phyloP scores from a whole-genome alignment of 2,329 filamentous ascomycete genomes.

The Phyllosticta citribraziliensis region DNA sequence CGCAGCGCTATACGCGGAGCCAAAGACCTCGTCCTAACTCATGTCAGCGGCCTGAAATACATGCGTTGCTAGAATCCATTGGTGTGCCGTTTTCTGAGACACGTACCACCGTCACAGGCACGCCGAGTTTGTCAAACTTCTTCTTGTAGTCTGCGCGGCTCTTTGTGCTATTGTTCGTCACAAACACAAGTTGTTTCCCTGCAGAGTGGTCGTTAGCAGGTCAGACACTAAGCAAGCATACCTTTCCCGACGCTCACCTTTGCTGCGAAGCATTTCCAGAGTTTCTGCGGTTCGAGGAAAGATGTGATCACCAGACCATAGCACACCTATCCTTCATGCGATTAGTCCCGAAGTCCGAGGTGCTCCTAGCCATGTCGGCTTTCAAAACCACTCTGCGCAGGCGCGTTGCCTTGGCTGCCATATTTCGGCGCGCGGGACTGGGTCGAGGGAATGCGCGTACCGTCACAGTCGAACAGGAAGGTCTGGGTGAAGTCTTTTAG shows the following conservation, averaged over 20 bases:
- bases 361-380: background rate
- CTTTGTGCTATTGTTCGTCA: slow-evolving; percentile 98
- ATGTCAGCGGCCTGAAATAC: background rate
- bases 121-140: slow-evolving; percentile 75
- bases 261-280: slow-evolving; percentile 68
- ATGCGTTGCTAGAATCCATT: background rate
- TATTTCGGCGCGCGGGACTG: background rate
- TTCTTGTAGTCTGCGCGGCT: slow-evolving; percentile 85
- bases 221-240: background rate
- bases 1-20: slow-evolving; percentile 86
- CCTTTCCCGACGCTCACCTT: slow-evolving; percentile 45
- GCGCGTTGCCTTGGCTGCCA: background rate
- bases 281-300: slow-evolving; percentile 82
- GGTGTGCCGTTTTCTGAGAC: background rate
- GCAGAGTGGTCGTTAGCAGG: background rate
- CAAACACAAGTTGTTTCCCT: slow-evolving; percentile 91
- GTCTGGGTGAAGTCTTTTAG: slow-evolving; percentile 43
- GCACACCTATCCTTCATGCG: slow-evolving; percentile 58
- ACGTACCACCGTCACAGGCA: slow-evolving; percentile 57
- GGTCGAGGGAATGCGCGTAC: slow-evolving; percentile 39
- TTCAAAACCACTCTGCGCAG: background rate
- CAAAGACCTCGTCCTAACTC: slow-evolving; percentile 77
- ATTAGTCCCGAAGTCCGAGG: background rate
- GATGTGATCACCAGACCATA: slow-evolving; percentile 91
- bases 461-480: slow-evolving; percentile 96